A percentile compares a stretch with the other conserved stretches of the same genome.
Conservation (phyloP, 257 asterid species). For the Ilex asprella region DNA sequence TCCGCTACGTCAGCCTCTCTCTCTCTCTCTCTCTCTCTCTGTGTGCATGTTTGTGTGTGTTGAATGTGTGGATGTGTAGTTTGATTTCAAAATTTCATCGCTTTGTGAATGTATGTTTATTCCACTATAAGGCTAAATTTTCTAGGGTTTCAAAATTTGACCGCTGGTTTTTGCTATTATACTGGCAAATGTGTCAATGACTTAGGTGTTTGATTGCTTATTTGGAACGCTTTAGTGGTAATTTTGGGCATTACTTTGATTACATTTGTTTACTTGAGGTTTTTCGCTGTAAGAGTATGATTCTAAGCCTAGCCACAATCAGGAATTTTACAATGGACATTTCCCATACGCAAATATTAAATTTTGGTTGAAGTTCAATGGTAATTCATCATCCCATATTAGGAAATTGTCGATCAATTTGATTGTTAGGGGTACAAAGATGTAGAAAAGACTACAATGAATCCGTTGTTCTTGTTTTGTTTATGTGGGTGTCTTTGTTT, state of each 20-base stretch:
- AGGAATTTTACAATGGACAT: too few relatives aligned
- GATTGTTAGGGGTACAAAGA: too few relatives aligned
- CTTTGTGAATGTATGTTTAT: constrained; percentile 5
- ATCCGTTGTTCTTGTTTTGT: background rate
- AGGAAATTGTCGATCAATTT: too few relatives aligned
- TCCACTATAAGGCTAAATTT: background rate
- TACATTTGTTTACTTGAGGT: too few relatives aligned
- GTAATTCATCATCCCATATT: background rate
- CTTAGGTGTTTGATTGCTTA: too few relatives aligned
- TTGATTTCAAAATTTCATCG: background rate
- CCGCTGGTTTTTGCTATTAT: too few relatives aligned
- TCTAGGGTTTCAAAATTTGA: background rate
- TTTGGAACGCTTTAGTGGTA: too few relatives aligned
- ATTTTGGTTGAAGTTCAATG: background rate
- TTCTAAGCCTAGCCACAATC: too few relatives aligned
- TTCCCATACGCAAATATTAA: background rate
- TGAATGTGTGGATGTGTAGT: background rate
- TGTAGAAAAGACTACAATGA: background rate
- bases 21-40: background rate
- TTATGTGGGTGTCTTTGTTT: background rate
- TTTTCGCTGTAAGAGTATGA: too few relatives aligned
- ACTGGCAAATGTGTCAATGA: too few relatives aligned
- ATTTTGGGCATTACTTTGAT: too few relatives aligned
- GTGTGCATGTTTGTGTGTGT: background rate
- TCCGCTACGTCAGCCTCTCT: constrained; percentile 61